Base-by-base conservation (phyloP, 495 filamentous ascomycete species). In the Aspergillus nidulans region DNA sequence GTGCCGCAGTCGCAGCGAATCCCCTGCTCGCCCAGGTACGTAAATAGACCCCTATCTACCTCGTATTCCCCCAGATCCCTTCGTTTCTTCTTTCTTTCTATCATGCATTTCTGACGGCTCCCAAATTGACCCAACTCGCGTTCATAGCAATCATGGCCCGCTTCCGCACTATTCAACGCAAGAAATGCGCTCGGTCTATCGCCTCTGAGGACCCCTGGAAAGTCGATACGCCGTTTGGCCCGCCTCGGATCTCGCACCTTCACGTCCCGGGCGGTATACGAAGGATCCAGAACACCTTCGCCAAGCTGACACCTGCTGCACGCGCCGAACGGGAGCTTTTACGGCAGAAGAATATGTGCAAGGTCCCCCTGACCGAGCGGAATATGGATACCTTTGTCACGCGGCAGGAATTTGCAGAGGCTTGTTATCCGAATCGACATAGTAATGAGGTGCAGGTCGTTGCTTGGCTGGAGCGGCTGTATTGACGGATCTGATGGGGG, bases 401-500 rank as follows among this genome's bases (percentile, higher is more conserved):
- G 1, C 63, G 69, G 20, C 75, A 77, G 57, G 59, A 67, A 60
- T 62, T 63, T 48, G 63, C 77, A 12, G 62, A 88, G 78, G 86
- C 85, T 77, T 59, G 77, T 71, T 63, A 85, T 77, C 45, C 62
- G 64, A 39, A 86, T 80, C 55, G 79, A 57, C 57, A 73, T 77
- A 56, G 70, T 61, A 52, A 81, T 77, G 70, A 87, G 73, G 49
- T 88, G 78, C 77, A 82, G 67, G 62, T 91, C 81, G 69, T 82
- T 71, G 68, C 85, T 81, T 77, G 88, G 88, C 64, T 90, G 77
- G 74, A 81, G 74, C 63, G 81, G 72, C 39, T 87, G 81, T 18
- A 49, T 6, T 49, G 47, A 49, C 15, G 30, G n/a, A n/a, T n/a
- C n/a, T n/a, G n/a, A n/a, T n/a, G n/a, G n/a, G n/a, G 30, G 30